Percentiles rank a stretch among this genome's conserved stretches.
Evolutionary conservation across 352 stramenopile species (phyloP).

Genomic region (Pythium dissimile): DNA sequence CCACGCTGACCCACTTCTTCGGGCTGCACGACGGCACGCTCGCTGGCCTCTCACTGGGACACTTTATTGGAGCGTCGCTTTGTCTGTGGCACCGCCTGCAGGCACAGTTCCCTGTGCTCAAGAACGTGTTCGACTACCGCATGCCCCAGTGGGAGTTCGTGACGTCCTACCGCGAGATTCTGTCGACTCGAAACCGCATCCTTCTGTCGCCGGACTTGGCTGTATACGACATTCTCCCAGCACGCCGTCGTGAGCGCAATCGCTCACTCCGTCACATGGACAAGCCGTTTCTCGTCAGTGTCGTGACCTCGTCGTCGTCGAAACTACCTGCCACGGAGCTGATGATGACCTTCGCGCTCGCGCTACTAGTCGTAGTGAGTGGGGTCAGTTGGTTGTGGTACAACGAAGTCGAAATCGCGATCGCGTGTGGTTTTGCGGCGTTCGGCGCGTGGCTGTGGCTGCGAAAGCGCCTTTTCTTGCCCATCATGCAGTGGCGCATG

Average conservation of each 20-base stretch:
- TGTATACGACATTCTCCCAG: constrained; percentile 26
- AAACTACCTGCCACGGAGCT: constrained; percentile 24
- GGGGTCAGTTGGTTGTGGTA: background rate
- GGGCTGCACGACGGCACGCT: constrained; percentile 9
- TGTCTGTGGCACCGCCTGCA: constrained; percentile 21
- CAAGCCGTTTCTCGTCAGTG: constrained; percentile 55
- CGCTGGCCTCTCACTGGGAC: background rate
- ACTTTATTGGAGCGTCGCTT: constrained; percentile 17
- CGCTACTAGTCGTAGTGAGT: background rate
- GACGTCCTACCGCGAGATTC: constrained; percentile 15
- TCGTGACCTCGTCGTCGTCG: constrained; percentile 46
- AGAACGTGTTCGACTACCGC: constrained; percentile 27
- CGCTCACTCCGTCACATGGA: constrained; percentile 44
- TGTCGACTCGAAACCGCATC: constrained; percentile 17
- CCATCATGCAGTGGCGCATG: constrained; percentile 29
- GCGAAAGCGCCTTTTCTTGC: constrained; percentile 20
- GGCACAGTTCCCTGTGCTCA: constrained; percentile 21
- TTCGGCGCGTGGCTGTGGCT: constrained; percentile 21
- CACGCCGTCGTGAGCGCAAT: constrained; percentile 39
- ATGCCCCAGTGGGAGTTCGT: constrained; percentile 33
- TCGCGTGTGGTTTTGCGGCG: background rate
- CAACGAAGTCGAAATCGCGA: background rate
- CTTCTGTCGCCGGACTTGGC: constrained; percentile 18
- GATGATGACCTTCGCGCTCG: background rate
- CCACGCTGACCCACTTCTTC: constrained; percentile 21